Conservation (phyloP, 306 rosid genomes). For the Oxytropis ochrocephala region DNA sequence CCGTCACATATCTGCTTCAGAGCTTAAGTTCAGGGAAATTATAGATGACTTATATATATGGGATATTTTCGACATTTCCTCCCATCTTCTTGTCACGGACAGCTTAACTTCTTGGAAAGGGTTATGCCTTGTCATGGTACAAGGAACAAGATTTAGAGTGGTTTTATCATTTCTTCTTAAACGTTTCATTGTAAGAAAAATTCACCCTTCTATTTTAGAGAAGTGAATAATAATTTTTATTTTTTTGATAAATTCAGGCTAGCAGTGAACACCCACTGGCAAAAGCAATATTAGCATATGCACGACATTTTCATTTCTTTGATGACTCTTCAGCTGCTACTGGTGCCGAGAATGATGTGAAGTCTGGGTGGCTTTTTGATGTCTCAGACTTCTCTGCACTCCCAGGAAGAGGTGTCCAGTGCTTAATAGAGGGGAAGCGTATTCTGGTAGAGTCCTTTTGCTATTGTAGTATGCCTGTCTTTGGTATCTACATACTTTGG, state of each 20-base stretch:
- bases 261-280: slow-evolving; percentile 96
- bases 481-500: background rate
- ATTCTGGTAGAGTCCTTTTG: slow-evolving; percentile 44
- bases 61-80: slow-evolving; percentile 4
- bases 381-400: slow-evolving; percentile 71
- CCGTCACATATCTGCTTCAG: background rate
- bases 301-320: slow-evolving; percentile 89
- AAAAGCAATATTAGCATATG: slow-evolving; percentile 81
- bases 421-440: slow-evolving; percentile 59
- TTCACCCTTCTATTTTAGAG: background rate
- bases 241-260: slow-evolving; percentile 49
- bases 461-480: slow-evolving; percentile 5
- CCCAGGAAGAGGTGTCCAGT: slow-evolving; percentile 84
- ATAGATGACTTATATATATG: background rate
- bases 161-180: background rate
- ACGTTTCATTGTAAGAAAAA: slow-evolving; percentile 10
- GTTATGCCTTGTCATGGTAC: background rate
- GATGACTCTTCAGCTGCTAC: slow-evolving; percentile 52
- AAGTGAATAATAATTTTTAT: background rate
- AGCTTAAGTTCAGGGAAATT: background rate
- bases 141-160: background rate
- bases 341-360: slow-evolving; percentile 31
- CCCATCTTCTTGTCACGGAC: background rate
- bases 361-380: slow-evolving; percentile 77
- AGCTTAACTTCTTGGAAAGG: slow-evolving; percentile 4